These are phyloP conservation scores for Puccinellia tenuiflora DNA, from an alignment of 176 grass and related monocot species.

Conservation along the genomic window DNA sequence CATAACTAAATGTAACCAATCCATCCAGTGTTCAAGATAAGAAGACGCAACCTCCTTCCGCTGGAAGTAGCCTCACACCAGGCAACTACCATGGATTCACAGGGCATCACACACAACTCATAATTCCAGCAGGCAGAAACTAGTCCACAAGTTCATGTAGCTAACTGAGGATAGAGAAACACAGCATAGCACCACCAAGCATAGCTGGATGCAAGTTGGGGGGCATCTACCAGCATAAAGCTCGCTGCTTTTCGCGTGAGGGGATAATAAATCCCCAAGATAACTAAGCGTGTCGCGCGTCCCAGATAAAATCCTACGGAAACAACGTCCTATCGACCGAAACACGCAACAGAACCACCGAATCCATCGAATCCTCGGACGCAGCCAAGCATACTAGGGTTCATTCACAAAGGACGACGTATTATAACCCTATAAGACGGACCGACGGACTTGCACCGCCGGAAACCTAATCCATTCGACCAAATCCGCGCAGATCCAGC, in stretches of 20 bases:
- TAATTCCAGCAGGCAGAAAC: not conserved
- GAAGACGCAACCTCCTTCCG: not conserved
- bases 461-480: not conserved
- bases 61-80: not conserved
- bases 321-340: too few relatives aligned
- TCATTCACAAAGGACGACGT: too few relatives aligned
- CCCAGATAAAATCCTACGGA: not conserved
- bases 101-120: not conserved
- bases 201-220: not conserved
- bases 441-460: too few relatives aligned
- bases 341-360: not conserved
- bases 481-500: conserved; percentile 19
- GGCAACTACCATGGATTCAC: not conserved
- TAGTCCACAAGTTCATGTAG: not conserved
- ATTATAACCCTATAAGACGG: too few relatives aligned
- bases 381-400: too few relatives aligned
- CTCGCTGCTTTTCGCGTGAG: not conserved
- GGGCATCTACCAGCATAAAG: not conserved
- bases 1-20: not conserved
- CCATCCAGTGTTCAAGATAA: not conserved
- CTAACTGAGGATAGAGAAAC: not conserved
- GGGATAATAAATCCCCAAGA: not conserved
- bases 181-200: not conserved
- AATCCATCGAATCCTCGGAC: not conserved
- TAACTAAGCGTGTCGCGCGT: not conserved